These are phyloP conservation scores for Xylogone sp. DNA, from an alignment of 2,329 filamentous ascomycete species.

Conservation along the genomic window DNA sequence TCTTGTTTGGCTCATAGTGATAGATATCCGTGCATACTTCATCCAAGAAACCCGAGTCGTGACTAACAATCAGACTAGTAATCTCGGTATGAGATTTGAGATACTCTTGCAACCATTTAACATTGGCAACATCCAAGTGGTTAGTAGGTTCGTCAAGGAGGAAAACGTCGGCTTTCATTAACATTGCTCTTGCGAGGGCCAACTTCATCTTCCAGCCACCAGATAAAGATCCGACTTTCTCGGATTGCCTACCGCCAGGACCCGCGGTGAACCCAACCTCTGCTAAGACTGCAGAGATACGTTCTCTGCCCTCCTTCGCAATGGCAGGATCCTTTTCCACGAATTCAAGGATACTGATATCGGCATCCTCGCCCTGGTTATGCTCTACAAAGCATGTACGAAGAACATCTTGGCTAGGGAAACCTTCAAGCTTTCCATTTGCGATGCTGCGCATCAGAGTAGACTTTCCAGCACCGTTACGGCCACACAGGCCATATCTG, in stretches of 20 bases:
- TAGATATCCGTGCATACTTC: slow-evolving; percentile 98
- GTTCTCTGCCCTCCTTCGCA: slow-evolving; percentile 70
- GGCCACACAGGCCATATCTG: slow-evolving; percentile 92
- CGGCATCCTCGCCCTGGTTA: slow-evolving; percentile 96
- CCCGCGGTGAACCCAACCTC: slow-evolving; percentile 94
- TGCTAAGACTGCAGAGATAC: slow-evolving; percentile 77
- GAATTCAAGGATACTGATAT: slow-evolving; percentile 93
- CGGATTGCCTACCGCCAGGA: slow-evolving; percentile 80
- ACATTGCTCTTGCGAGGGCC: slow-evolving; percentile 91
- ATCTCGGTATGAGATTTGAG: slow-evolving; percentile 95
- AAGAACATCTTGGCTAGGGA: slow-evolving; percentile 87
- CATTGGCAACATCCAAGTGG: slow-evolving; percentile 93
- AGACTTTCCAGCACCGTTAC: slow-evolving; percentile 98
- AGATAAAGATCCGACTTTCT: slow-evolving; percentile 90
- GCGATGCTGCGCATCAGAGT: slow-evolving; percentile 97
- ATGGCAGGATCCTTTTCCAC: slow-evolving; percentile 86
- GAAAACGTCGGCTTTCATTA: slow-evolving; percentile 93
- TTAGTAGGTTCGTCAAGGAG: slow-evolving; percentile 98
- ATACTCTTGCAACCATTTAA: slow-evolving; percentile 94
- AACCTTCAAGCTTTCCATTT: slow-evolving; percentile 92
- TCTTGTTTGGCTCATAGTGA: slow-evolving; percentile 95
- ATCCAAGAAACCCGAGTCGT: slow-evolving; percentile 97
- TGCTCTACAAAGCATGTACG: slow-evolving; percentile 98
- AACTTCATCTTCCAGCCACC: slow-evolving; percentile 99
- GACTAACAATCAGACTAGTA: slow-evolving; percentile 94